Percentiles rank a stretch among this genome's conserved stretches.
Conservation (phyloP, 495 filamentous ascomycete species). For the Hypoxylon trugodes region DNA sequence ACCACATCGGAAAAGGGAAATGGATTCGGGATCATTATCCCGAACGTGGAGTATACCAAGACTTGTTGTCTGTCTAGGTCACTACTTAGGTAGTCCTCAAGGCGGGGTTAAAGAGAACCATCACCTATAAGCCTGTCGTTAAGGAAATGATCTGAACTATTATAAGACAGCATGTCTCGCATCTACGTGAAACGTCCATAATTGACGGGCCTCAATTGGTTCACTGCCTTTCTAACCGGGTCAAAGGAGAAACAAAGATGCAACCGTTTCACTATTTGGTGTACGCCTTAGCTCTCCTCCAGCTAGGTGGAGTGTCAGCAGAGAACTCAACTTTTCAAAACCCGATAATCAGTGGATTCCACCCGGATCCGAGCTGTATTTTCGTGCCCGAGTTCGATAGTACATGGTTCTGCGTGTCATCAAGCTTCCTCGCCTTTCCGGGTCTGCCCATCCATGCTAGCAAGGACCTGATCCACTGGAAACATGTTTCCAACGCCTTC, state of each 20-base stretch:
- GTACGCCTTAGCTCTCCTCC: not conserved
- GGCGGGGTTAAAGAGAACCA: too few species aligned
- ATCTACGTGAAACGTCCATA: too few species aligned
- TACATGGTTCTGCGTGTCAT: constrained; percentile 48
- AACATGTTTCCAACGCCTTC: constrained; percentile 48
- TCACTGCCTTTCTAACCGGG: too few species aligned
- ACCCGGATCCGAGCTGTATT: constrained; percentile 40
- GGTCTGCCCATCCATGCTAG: constrained; percentile 51
- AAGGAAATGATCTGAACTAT: too few species aligned
- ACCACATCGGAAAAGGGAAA: not conserved
- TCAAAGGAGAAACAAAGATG: not conserved
- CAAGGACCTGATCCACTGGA: constrained; percentile 47
- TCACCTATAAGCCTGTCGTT: too few species aligned
- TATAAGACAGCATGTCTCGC: too few species aligned
- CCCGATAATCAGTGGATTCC: constrained; percentile 41
- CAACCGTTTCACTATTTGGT: not conserved
- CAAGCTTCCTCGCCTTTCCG: constrained; percentile 51
- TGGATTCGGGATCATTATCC: not conserved
- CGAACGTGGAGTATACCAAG: not conserved
- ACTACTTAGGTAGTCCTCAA: not conserved
- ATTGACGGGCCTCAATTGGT: too few species aligned
- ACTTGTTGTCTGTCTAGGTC: not conserved
- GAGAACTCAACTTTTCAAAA: constrained; percentile 3
- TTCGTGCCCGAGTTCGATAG: constrained; percentile 36
- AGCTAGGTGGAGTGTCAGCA: not conserved